Evolutionary conservation across 768 basidiomycete species (phyloP).

Genomic region (Leucocoprinus leucothites): DNA sequence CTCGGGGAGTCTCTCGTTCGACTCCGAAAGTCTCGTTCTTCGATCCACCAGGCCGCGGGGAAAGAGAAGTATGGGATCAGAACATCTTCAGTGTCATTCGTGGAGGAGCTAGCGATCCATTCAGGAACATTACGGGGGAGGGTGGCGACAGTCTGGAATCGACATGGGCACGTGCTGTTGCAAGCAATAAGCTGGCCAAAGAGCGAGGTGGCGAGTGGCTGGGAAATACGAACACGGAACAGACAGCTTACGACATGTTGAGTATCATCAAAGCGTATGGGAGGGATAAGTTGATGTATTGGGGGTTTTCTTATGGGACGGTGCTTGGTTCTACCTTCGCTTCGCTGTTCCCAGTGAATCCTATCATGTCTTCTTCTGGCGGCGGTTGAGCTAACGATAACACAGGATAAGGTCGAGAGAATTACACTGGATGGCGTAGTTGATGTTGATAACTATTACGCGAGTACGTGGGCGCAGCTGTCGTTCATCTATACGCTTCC

Average conservation of each 20-base stretch:
- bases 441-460: slow-evolving; percentile 37
- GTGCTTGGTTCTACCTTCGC: slow-evolving; percentile 22
- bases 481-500: not conserved
- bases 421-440: slow-evolving; percentile 40
- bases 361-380: not conserved
- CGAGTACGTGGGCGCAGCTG: slow-evolving; percentile 19
- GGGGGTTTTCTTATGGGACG: slow-evolving; percentile 28
- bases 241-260: slow-evolving; percentile 36
- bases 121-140: not conserved
- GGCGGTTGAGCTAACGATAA: not conserved
- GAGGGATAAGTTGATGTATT: slow-evolving; percentile 29
- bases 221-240: slow-evolving; percentile 31
- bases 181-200: slow-evolving; percentile 27
- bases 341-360: slow-evolving; percentile 20
- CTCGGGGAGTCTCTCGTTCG: slow-evolving; percentile 36
- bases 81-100: slow-evolving; percentile 26
- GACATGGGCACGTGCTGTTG: slow-evolving; percentile 29
- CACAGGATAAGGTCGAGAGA: slow-evolving; percentile 35
- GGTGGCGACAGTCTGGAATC: slow-evolving; percentile 19
- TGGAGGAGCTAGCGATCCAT: not conserved
- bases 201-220: slow-evolving; percentile 22
- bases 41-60: slow-evolving; percentile 10
- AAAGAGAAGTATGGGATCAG: not conserved
- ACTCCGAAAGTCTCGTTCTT: slow-evolving; percentile 32
- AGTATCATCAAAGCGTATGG: slow-evolving; percentile 30